Percentiles rank a stretch among this genome's conserved stretches.
Conservation (phyloP, 2,329 filamentous ascomycete genomes). For the Pyricularia sp. region DNA sequence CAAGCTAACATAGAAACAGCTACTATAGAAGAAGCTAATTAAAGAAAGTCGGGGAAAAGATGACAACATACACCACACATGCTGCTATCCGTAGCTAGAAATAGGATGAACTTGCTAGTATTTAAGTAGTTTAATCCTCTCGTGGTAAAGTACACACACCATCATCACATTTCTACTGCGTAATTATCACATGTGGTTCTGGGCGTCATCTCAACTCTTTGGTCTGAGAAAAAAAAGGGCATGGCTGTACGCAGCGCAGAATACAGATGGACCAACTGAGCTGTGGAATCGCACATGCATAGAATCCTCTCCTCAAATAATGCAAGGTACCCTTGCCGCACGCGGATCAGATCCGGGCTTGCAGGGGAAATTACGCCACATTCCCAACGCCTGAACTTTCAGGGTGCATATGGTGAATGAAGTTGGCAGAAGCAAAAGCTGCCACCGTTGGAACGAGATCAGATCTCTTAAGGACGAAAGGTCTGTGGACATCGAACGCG, state of each 20-base stretch:
- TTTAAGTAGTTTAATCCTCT: no score
- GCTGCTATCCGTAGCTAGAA: no score
- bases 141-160: no score
- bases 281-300: no score
- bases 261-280: not conserved
- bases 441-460: no score
- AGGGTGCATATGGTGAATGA: not conserved
- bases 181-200: no score
- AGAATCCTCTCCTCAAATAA: no score
- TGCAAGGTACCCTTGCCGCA: not conserved
- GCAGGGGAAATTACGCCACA: not conserved
- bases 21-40: not conserved
- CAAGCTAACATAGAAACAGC: not conserved
- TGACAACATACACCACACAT: not conserved
- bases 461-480: not conserved
- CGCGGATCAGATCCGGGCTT: not conserved
- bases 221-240: no score
- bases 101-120: no score
- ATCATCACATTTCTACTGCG: no score
- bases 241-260: not conserved
- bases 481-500: not conserved
- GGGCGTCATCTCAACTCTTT: no score
- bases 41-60: not conserved
- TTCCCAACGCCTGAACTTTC: not conserved
- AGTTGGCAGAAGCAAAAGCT: not conserved